A percentile compares a stretch with the other conserved stretches of the same genome.
phyloP scores from a whole-genome alignment of 208 protist genomes.

The Herpetomonas samuelpessoai region DNA sequence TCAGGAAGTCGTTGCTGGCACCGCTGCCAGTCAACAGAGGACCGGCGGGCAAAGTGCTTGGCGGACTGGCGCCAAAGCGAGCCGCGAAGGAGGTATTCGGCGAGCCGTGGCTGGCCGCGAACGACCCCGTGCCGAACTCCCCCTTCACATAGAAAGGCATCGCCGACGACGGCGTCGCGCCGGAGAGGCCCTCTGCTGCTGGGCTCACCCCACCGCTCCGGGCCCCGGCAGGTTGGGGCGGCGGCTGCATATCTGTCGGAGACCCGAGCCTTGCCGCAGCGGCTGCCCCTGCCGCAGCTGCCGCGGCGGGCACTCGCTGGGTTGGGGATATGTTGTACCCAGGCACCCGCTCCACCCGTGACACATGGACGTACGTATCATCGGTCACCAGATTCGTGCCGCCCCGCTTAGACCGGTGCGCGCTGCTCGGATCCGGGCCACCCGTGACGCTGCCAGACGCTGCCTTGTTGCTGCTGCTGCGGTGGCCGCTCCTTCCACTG shows the following conservation, averaged over 20 bases:
- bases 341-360: conserved; percentile 23
- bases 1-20: conserved; percentile 3
- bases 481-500: conserved; percentile 2
- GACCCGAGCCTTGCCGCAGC: too few species aligned
- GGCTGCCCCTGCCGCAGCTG: neutral
- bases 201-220: too few species aligned
- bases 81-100: neutral
- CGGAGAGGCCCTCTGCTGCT: too few species aligned
- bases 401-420: conserved; percentile 2
- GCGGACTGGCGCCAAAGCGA: neutral
- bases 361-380: conserved; percentile 39
- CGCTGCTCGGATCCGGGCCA: neutral
- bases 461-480: conserved; percentile 12
- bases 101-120: neutral
- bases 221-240: too few species aligned
- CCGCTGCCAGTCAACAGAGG: neutral
- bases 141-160: neutral
- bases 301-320: neutral
- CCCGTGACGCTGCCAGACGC: neutral
- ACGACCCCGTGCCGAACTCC: neutral
- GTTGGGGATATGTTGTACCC: neutral
- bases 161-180: too few species aligned
- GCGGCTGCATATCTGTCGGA: too few species aligned
- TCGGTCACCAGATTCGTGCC: conserved; percentile 27
- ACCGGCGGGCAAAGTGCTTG: too few species aligned